Evolutionary conservation across 441 rosid species (phyloP), one percentile per base, ranked within the genome.

Genomic region (Isatis lusitanica): DNA sequence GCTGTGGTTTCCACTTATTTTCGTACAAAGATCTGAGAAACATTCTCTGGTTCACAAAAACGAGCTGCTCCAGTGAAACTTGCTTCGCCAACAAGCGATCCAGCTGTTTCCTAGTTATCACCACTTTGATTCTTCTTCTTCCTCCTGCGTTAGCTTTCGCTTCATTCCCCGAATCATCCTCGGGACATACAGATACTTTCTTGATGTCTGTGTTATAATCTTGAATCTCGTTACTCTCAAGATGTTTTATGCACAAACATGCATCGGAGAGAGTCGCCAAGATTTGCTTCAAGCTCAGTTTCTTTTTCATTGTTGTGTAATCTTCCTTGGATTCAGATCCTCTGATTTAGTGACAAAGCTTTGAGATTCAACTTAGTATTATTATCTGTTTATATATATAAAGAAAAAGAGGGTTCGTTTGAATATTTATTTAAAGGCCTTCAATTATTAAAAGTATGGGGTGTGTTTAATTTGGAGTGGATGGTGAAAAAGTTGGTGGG

Each of bases 391-490:
- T 56, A 46, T 64, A 46, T 65, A 60, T 35, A 70, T 42, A 51
- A 73, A 65, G 28, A 21, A 33, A 50, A 67, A 51, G 31, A 62
- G 64, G 51, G 24, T 60, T 42, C 48, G 50, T 74, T 51, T 31
- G 73, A 6, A 59, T 66, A 30, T 10, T 9, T 61, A n/a, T 62
- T 26, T 26, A 16, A 28, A 39, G 13, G 43, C 56, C 43, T 52
- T 15, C 16, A 43, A 52, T 21, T 67, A 50, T 58, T 74, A 68
- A 7, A 62, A 75, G 47, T 48, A 68, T 62, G 70, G 44, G 65
- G 53, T 75, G 79, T 75, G 79, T 68, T 75, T 68, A 53, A 75
- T 53, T 53, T 75, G 74, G 79, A 75, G 78, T 75, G 79, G 79
- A 68, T 75, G 46, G 79, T 55, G 43, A 53, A 35, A 68, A 53